phyloP scores from a whole-genome alignment of 345 rosid genomes.

The Populus pruinosa region DNA sequence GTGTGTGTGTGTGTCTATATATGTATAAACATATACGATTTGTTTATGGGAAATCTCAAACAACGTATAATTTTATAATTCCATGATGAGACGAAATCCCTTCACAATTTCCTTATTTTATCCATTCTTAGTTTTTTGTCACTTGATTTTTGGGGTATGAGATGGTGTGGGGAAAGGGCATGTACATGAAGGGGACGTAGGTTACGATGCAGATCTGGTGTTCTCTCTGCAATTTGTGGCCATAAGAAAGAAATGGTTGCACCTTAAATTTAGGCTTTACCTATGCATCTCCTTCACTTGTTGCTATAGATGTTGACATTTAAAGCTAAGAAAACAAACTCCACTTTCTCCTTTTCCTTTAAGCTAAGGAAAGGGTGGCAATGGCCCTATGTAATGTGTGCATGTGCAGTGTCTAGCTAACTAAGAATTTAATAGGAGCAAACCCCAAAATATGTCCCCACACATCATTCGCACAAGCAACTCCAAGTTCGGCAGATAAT shows the following conservation, averaged over 20 bases:
- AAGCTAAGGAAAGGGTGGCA: slow-evolving; percentile 26
- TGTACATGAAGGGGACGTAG: not conserved
- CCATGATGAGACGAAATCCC: too few species aligned
- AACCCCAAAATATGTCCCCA: slow-evolving; percentile 9
- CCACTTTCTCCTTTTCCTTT: slow-evolving; percentile 26
- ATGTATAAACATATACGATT: too few species aligned
- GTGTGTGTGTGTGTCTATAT: too few species aligned
- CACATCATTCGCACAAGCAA: not conserved
- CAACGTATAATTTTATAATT: too few species aligned
- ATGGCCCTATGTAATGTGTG: slow-evolving; percentile 16
- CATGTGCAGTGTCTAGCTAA: slow-evolving; percentile 19
- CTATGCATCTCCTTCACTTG: not conserved
- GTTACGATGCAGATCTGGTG: not conserved
- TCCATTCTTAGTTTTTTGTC: too few species aligned
- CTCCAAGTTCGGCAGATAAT: not conserved
- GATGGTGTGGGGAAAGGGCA: too few species aligned
- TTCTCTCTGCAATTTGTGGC: slow-evolving; percentile 6
- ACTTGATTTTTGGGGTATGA: too few species aligned
- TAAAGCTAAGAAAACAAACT: slow-evolving; percentile 20
- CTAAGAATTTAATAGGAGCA: not conserved
- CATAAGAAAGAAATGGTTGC: slow-evolving; percentile 16
- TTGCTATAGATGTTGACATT: not conserved
- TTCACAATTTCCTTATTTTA: too few species aligned
- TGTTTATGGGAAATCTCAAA: too few species aligned
- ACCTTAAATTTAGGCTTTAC: slow-evolving; percentile 26